Conservation (phyloP, 768 basidiomycete genomes). For the Mycena pura region DNA sequence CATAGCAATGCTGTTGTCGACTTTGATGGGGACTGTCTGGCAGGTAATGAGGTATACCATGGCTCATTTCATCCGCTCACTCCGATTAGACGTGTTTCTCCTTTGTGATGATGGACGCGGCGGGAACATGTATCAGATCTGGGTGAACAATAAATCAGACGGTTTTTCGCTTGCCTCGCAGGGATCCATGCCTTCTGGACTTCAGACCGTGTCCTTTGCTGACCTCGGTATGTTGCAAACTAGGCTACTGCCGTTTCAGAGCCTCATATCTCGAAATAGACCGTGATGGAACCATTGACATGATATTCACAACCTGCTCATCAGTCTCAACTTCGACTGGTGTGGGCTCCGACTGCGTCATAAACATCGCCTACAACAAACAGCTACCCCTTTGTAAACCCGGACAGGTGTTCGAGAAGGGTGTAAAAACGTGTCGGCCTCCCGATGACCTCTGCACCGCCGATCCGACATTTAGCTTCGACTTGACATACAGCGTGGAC, state of each 20-base stretch:
- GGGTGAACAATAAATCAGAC: constrained; percentile 83
- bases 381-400: constrained; percentile 88
- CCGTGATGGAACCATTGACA: constrained; percentile 95
- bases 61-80: not conserved
- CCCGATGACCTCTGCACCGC: constrained; percentile 83
- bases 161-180: constrained; percentile 76
- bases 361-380: constrained; percentile 94
- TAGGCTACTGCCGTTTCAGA: not conserved
- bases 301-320: constrained; percentile 88
- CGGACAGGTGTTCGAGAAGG: constrained; percentile 56
- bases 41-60: constrained; percentile 56
- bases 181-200: constrained; percentile 74
- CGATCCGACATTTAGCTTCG: constrained; percentile 82
- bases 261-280: constrained; percentile 50
- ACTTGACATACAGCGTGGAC: constrained; percentile 56
- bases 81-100: constrained; percentile 78
- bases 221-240: constrained; percentile 72
- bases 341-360: constrained; percentile 74
- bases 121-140: constrained; percentile 83
- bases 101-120: constrained; percentile 74
- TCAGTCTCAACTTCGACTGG: constrained; percentile 73
- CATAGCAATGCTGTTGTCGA: constrained; percentile 97
- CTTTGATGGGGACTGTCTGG: constrained; percentile 93
- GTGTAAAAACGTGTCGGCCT: constrained; percentile 67
- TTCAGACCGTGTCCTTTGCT: constrained; percentile 84